Percentiles rank a stretch among this genome's conserved stretches.
Conservation (phyloP, 176 grass and related monocot species). For the Ensete ventricosum region DNA sequence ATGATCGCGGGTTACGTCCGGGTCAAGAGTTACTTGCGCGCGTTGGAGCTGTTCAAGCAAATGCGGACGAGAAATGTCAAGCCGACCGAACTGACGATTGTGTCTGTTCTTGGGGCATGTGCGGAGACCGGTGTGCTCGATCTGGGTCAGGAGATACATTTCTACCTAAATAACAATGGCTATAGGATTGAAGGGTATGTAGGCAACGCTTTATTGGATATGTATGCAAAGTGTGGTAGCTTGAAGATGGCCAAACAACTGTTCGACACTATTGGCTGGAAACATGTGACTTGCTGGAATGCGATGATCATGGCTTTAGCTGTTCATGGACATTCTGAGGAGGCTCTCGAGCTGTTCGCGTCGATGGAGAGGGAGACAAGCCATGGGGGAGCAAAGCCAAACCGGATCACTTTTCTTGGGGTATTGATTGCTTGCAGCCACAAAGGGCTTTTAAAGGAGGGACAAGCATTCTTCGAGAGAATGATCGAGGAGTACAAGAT, state of each 20-base stretch:
- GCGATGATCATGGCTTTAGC: constrained; percentile 60
- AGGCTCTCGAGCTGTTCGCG: constrained; percentile 45
- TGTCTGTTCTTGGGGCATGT: constrained; percentile 44
- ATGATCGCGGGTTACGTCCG: constrained; percentile 46
- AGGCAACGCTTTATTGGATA: constrained; percentile 53
- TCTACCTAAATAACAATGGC: constrained; percentile 33
- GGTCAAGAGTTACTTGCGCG: constrained; percentile 20
- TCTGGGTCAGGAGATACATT: constrained; percentile 40
- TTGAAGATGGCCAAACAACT: constrained; percentile 36
- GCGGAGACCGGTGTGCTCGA: constrained; percentile 35
- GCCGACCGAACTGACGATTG: constrained; percentile 47
- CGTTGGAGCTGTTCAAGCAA: constrained; percentile 36
- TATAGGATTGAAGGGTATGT: constrained; percentile 54
- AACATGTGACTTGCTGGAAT: constrained; percentile 49
- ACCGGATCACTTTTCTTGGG: constrained; percentile 46
- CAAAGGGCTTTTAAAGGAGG: constrained; percentile 46
- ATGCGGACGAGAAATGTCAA: constrained; percentile 38
- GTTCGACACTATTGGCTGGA: constrained; percentile 43
- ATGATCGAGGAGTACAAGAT: constrained; percentile 50
- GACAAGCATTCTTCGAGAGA: constrained; percentile 34
- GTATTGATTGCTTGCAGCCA: constrained; percentile 67
- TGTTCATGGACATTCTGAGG: constrained; percentile 40
- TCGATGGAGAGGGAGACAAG: constrained; percentile 33
- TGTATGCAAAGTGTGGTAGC: constrained; percentile 66
- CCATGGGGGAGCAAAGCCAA: constrained; percentile 16